phyloP scores from a whole-genome alignment of 805 yeast species.

The Naumovozyma dairenensis region DNA sequence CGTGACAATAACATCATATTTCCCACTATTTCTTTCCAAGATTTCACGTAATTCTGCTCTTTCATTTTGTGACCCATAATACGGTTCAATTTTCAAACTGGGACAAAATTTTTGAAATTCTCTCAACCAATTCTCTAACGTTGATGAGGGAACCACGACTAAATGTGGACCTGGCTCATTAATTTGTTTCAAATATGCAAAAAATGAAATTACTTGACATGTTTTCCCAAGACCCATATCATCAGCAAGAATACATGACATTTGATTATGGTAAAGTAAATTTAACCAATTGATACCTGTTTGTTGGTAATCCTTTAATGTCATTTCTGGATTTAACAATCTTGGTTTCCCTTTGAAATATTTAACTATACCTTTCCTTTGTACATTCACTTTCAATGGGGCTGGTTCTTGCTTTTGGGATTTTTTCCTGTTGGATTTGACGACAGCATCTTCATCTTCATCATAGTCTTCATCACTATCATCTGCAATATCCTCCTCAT shows the following conservation, averaged over 20 bases:
- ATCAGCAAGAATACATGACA: constrained; percentile 93
- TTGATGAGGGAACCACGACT: constrained; percentile 92
- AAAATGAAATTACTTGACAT: constrained; percentile 86
- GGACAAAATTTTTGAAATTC: constrained; percentile 91
- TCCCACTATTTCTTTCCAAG: constrained; percentile 40
- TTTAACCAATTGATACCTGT: constrained; percentile 95
- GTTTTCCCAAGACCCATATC: constrained; percentile 99
- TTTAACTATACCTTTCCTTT: constrained; percentile 15
- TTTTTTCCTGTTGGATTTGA: constrained; percentile 21
- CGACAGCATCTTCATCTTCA: constrained; percentile 12
- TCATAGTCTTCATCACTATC: constrained; percentile 20
- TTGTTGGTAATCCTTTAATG: constrained; percentile 81
- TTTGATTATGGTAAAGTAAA: constrained; percentile 60
- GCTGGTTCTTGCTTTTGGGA: too few species aligned
- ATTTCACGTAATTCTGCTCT: constrained; percentile 76
- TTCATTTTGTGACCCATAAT: constrained; percentile 81
- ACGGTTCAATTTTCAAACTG: constrained; percentile 70
- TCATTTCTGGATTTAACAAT: constrained; percentile 50
- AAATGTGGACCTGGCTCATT: constrained; percentile 69
- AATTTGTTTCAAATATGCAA: constrained; percentile 69
- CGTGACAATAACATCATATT: constrained; percentile 84
- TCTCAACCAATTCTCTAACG: constrained; percentile 94
- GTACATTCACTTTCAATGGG: constrained; percentile 5
- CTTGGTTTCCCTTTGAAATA: constrained; percentile 67
- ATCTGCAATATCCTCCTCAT: constrained; percentile 22